Evolutionary conservation across 2,329 filamentous ascomycete species (phyloP).

Genomic region (Pseudogymnoascus sp.): DNA sequence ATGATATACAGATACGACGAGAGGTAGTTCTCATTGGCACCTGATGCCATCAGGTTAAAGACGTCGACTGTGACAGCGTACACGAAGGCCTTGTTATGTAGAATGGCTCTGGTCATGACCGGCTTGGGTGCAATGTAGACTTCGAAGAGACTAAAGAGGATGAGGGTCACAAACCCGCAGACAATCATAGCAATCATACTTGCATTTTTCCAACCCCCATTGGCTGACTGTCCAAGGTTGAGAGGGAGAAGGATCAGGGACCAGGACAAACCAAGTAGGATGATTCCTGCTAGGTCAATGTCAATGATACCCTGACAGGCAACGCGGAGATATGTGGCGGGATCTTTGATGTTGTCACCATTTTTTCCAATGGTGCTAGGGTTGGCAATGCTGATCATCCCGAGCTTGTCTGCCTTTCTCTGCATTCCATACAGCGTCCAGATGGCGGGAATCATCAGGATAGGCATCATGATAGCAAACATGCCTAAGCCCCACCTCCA

Average conservation of each 20-base stretch:
- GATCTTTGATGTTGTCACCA: not conserved
- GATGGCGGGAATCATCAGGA: conserved; percentile 23
- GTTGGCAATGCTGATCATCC: not conserved
- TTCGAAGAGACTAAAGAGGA: conserved; percentile 14
- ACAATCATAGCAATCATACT: conserved; percentile 19
- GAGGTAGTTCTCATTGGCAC: conserved; percentile 17
- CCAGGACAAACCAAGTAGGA: conserved; percentile 19
- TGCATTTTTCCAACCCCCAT: conserved; percentile 19
- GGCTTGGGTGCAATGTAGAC: conserved; percentile 21
- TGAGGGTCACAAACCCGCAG: conserved; percentile 16
- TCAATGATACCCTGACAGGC: not conserved
- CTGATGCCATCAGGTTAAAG: conserved; percentile 18
- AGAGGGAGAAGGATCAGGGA: conserved; percentile 20
- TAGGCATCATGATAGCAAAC: conserved; percentile 24
- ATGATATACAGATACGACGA: conserved; percentile 33
- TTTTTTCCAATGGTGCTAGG: not conserved
- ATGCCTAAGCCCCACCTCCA: conserved; percentile 25
- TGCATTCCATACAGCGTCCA: conserved; percentile 22
- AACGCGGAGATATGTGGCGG: not conserved
- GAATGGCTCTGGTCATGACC: conserved; percentile 19
- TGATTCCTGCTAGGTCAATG: not conserved
- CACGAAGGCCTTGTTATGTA: conserved; percentile 20
- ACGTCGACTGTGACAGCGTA: conserved; percentile 15
- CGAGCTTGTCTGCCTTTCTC: not conserved
- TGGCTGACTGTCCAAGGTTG: conserved; percentile 17